These are phyloP conservation scores for Blastobotrys chiropterorum DNA, from an alignment of 805 yeast genomes.

Conservation along the genomic window DNA sequence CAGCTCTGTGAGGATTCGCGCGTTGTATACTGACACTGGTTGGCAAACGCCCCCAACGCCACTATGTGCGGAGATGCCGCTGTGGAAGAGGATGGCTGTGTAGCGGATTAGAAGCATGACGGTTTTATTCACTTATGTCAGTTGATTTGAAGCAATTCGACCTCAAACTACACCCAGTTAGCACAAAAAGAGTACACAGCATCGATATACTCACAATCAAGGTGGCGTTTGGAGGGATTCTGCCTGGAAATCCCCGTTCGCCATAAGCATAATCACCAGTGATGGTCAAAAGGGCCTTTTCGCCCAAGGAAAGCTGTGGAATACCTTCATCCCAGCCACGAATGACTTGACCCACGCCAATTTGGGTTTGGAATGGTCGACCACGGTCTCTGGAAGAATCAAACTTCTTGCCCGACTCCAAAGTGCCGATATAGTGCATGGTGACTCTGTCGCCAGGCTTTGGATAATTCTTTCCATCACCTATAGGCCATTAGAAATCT, in stretches of 20 bases:
- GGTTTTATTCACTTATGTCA: neutral
- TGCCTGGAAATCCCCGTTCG: constrained; percentile 90
- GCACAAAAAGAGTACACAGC: neutral
- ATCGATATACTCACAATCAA: constrained; percentile 38
- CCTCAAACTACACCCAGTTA: constrained; percentile 5
- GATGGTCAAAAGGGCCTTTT: constrained; percentile 85
- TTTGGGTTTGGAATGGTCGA: constrained; percentile 86
- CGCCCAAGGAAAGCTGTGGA: constrained; percentile 87
- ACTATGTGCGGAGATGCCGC: too few relatives aligned
- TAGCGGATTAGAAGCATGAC: neutral
- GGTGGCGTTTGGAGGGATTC: constrained; percentile 95
- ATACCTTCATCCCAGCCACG: constrained; percentile 96
- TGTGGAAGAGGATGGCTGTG: neutral
- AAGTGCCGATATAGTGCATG: constrained; percentile 92
- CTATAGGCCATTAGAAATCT: constrained; percentile 31
- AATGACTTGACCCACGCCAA: constrained; percentile 96
- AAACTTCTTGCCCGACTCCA: constrained; percentile 92
- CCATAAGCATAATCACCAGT: constrained; percentile 95
- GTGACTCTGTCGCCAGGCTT: constrained; percentile 81
- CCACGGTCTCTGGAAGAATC: constrained; percentile 95
- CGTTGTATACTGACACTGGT: too few relatives aligned
- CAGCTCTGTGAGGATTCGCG: too few relatives aligned
- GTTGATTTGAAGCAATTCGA: constrained; percentile 7
- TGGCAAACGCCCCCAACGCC: too few relatives aligned
- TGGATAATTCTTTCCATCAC: constrained; percentile 88